Evolutionary conservation across 176 grass and related monocot genomes (phyloP), one percentile per base, ranked within the genome.

Genomic region (Eleusine indica): DNA sequence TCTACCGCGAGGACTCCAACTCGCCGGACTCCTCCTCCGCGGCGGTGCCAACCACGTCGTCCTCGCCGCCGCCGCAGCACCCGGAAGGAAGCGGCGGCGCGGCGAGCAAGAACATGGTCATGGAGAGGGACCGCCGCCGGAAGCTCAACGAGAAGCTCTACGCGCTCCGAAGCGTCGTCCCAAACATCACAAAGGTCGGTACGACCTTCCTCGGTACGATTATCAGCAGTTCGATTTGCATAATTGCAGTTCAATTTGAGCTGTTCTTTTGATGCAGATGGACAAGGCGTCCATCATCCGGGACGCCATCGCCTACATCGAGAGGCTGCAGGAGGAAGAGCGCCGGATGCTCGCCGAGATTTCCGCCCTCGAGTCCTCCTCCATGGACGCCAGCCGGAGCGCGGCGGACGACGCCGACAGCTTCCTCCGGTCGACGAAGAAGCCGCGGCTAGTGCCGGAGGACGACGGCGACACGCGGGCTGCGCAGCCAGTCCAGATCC

Each of bases 251-350:
- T 56, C 19, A 62, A 2, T 65, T 65, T 14, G 28, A 65, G 32
- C 32, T 32, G 22, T 65, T 64, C 10, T 9, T 18, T 19, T 1
- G 2, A 35, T 9, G 66, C 66, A 96, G 94, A 91, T 97, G 91
- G 94, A 97, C 83, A 97, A 93, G 88, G 91, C 89, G 4, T 90
- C 92, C 19, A 90, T 88, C 42, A 57, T 97, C 66, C 80, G 84
- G 76, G 92, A 97, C 56, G 95, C 88, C 6, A 97, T 97, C 48
- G 61, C 71, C 1, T 92, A 91, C 86, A 85, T 94, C 82, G 57
- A 94, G 87, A 18, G 80, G 17, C 87, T 97, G 19, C 90, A 97
- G 79, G 86, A 92, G 30, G 70, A 97, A 58, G 95, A 97, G 82
- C 81, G 77, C 53, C 67, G 16, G 38, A 1, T 91, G 9, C 88